These are phyloP conservation scores for Rhododendron mucronatum DNA, from an alignment of 148 eudicot genomes.

Conservation along the genomic window DNA sequence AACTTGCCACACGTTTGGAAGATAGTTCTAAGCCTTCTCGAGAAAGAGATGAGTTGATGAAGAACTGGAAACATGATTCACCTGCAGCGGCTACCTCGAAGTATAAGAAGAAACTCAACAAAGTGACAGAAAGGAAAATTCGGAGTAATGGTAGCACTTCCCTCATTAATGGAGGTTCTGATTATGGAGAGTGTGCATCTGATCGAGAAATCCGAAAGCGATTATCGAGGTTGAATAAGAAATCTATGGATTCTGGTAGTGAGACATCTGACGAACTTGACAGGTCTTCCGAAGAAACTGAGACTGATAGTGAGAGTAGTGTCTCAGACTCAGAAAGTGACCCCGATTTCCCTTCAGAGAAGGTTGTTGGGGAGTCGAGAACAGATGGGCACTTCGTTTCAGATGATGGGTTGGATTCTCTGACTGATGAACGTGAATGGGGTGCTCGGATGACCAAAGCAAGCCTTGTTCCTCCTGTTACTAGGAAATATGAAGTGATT, in stretches of 20 bases:
- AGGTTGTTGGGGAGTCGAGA: slow-evolving; percentile 40
- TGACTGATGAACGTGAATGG: slow-evolving; percentile 92
- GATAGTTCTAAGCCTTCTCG: slow-evolving; percentile 33
- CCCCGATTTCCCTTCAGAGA: slow-evolving; percentile 50
- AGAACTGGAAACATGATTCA: slow-evolving; percentile 56
- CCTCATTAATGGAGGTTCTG: slow-evolving; percentile 44
- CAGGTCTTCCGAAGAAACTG: slow-evolving; percentile 57
- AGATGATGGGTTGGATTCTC: slow-evolving; percentile 63
- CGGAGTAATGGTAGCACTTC: slow-evolving; percentile 46
- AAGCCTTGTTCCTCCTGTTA: slow-evolving; percentile 98
- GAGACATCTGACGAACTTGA: slow-evolving; percentile 77
- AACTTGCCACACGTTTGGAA: slow-evolving; percentile 62
- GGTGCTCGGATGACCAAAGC: slow-evolving; percentile 99
- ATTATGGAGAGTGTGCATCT: slow-evolving; percentile 55
- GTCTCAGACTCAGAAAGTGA: slow-evolving; percentile 74
- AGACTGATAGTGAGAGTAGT: slow-evolving; percentile 52
- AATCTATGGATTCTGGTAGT: slow-evolving; percentile 55
- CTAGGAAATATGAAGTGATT: slow-evolving; percentile 89
- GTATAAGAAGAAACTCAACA: slow-evolving; percentile 48
- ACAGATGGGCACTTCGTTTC: slow-evolving; percentile 36
- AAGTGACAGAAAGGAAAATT: slow-evolving; percentile 45
- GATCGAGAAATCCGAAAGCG: slow-evolving; percentile 70
- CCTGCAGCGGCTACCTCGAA: slow-evolving; percentile 46
- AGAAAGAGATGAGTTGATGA: slow-evolving; percentile 55
- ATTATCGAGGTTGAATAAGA: slow-evolving; percentile 53